Conservation (phyloP, 345 rosid genomes). For the Gossypium stocksii region DNA sequence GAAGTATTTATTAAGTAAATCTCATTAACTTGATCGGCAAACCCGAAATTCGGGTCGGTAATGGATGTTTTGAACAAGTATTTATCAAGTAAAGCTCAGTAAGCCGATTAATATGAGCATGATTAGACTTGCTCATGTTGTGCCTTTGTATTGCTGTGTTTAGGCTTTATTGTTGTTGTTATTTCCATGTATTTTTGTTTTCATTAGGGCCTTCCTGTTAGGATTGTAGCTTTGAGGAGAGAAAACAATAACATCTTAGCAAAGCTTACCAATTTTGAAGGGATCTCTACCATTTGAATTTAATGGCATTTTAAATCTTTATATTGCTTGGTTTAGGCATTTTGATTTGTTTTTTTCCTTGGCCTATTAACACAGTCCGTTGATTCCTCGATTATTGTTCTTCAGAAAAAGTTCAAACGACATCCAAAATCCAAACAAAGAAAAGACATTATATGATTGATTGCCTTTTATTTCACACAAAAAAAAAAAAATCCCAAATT, state of each 20-base stretch:
- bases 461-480: too few species aligned
- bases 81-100: constrained; percentile 21
- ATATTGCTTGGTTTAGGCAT: too few species aligned
- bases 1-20: constrained; percentile 34
- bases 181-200: constrained; percentile 9
- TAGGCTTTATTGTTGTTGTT: neutral
- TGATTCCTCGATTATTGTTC: too few species aligned
- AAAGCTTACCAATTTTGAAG: constrained; percentile 10
- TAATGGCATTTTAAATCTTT: neutral
- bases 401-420: too few species aligned
- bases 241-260: neutral
- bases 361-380: too few species aligned
- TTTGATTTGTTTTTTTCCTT: too few species aligned
- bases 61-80: constrained; percentile 71
- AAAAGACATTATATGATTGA: too few species aligned
- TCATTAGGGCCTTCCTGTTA: constrained; percentile 5
- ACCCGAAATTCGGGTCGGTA: constrained; percentile 76
- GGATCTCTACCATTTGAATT: constrained; percentile 1
- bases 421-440: too few species aligned
- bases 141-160: neutral
- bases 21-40: constrained; percentile 40
- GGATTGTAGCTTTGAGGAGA: constrained; percentile 11
- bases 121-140: constrained; percentile 13
- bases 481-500: neutral
- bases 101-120: neutral